phyloP scores from a whole-genome alignment of 2,329 filamentous ascomycete genomes.

The Microcera coccophila region DNA sequence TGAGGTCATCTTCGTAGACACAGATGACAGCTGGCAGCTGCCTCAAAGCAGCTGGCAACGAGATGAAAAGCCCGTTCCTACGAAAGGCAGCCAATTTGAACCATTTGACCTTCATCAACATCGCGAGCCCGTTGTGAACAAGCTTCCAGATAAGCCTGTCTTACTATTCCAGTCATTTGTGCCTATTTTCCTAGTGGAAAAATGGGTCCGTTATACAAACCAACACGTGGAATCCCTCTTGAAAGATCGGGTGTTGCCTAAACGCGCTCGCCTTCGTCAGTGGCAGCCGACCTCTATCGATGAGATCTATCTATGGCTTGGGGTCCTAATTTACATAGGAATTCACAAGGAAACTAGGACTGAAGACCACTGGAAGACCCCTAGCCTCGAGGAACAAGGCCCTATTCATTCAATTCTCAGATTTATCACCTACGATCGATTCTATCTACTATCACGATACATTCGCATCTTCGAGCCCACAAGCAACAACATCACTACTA shows the following conservation, averaged over 20 bases:
- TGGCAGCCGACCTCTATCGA: conserved; percentile 4
- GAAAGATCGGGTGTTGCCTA: neutral
- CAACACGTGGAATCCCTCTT: conserved; percentile 1
- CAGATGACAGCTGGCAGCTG: neutral
- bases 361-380: conserved; percentile 9
- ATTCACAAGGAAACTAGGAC: conserved; percentile 8
- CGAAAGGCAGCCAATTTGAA: conserved; percentile 2
- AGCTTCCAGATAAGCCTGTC: neutral
- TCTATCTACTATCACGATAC: conserved; percentile 6
- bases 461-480: conserved; percentile 2
- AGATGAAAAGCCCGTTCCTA: conserved; percentile 1
- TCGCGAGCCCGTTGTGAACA: neutral
- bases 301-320: conserved; percentile 13
- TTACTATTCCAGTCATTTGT: conserved; percentile 7
- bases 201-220: conserved; percentile 5
- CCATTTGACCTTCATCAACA: neutral
- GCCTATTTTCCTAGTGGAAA: conserved; percentile 7
- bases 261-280: neutral
- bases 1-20: neutral
- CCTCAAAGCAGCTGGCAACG: neutral
- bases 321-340: conserved; percentile 11
- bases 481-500: neutral
- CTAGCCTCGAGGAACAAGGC: neutral
- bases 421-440: conserved; percentile 11
- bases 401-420: conserved; percentile 4